Base-by-base conservation (phyloP, 2,329 filamentous ascomycete genomes). In the Rasamsonia emersonii region DNA sequence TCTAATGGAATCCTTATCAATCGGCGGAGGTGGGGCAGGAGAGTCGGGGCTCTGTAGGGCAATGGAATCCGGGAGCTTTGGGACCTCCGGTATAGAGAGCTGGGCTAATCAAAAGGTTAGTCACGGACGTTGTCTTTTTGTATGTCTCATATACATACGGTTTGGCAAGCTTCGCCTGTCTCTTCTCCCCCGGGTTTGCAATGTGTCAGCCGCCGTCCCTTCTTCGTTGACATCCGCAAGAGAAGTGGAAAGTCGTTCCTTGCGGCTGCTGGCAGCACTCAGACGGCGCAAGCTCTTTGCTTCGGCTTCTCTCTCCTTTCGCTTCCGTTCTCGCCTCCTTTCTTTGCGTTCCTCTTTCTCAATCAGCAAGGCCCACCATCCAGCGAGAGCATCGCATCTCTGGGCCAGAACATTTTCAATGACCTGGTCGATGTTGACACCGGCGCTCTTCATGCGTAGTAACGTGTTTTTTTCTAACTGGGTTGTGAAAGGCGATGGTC, bases 291-390 rank as follows among this genome's bases (percentile, higher is more conserved):
- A 68, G 39, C 77, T 84, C 54, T 86, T 81, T 35, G 77, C 77
- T 49, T 96, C 86, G 2, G 73, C 71, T 48, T 98, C 88, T 46
- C 77, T 79, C 53, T 96, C 88, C 51, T 74, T 86, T 6, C 89
- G 75, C 53, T 89, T 95, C 32, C 77, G 75, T 48, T 95, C 86
- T 40, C 80, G 71, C 39, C 86, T 71, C 40, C 65, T 72, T 42
- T 88, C 79, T 58, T 98, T 98, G 6, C 86, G 77, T 53, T 86
- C 77, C 53, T 98, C 91, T 56, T 96, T 98, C 51, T 96, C 91
- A 7, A 96, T 77, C 23, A 98, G 64, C 17, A 98, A 61, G 3
- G 85, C 83, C 91, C 91, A 98, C 91, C 91, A 98, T 4, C 91
- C 91, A 30, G 86, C 85, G 29, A 98, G 65, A 4, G 81, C 74